phyloP scores from a whole-genome alignment of 2,329 filamentous ascomycete genomes.

The Simplicillium sp. region DNA sequence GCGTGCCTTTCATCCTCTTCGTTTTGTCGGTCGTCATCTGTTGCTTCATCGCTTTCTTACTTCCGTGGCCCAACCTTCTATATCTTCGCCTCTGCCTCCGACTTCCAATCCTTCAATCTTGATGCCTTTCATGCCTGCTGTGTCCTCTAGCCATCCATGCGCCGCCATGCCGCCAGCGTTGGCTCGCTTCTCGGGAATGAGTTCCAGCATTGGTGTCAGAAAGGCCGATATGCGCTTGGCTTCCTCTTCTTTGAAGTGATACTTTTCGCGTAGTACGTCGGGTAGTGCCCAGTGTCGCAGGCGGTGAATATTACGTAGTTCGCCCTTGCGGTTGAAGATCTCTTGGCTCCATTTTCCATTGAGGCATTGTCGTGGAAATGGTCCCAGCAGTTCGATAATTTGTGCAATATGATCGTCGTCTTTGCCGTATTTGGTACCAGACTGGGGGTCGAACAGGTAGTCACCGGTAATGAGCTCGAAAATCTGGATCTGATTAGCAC shows the following conservation, averaged over 20 bases:
- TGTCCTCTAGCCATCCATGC: slow-evolving; percentile 73
- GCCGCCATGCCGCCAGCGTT: slow-evolving; percentile 95
- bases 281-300: slow-evolving; percentile 91
- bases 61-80: slow-evolving; percentile 88
- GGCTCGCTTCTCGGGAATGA: slow-evolving; percentile 78
- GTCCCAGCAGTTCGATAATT: slow-evolving; percentile 92
- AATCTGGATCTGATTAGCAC: slow-evolving; percentile 43
- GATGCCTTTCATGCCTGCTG: slow-evolving; percentile 77
- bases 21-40: neutral
- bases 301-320: slow-evolving; percentile 93
- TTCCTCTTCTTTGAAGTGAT: slow-evolving; percentile 83
- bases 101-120: slow-evolving; percentile 65
- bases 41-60: slow-evolving; percentile 63
- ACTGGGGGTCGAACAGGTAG: slow-evolving; percentile 97
- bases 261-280: slow-evolving; percentile 91
- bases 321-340: slow-evolving; percentile 96
- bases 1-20: too few relatives aligned
- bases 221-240: slow-evolving; percentile 71
- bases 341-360: slow-evolving; percentile 96
- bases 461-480: slow-evolving; percentile 98
- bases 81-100: slow-evolving; percentile 79
- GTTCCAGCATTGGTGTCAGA: slow-evolving; percentile 80
- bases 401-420: slow-evolving; percentile 99
- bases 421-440: slow-evolving; percentile 97
- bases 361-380: slow-evolving; percentile 86